Percentiles rank a stretch among this genome's conserved stretches.
Conservation (phyloP, 805 yeast species). For the Spathaspora girioi region DNA sequence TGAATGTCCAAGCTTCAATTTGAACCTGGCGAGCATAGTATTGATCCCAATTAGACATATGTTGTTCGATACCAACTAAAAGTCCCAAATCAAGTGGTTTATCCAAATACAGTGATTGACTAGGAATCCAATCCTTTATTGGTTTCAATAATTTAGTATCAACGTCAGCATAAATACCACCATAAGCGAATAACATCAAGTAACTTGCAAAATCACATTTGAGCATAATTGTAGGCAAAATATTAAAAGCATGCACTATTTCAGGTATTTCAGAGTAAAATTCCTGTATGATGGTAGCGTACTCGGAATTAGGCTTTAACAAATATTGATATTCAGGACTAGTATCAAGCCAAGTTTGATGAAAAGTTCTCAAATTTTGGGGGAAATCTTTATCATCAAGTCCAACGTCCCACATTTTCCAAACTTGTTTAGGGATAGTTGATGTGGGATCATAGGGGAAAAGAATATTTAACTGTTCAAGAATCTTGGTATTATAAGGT, state of each 20-base stretch:
- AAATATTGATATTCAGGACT: conserved; percentile 79
- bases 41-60: conserved; percentile 47
- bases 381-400: conserved; percentile 60
- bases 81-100: not conserved
- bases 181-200: conserved; percentile 79
- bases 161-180: conserved; percentile 90
- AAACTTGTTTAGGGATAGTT: not conserved
- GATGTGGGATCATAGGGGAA: not conserved
- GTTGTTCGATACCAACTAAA: conserved; percentile 45
- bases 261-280: conserved; percentile 70
- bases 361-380: conserved; percentile 50
- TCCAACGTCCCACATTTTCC: conserved; percentile 81
- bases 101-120: conserved; percentile 4
- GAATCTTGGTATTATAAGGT: not conserved
- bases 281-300: conserved; percentile 57
- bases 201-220: conserved; percentile 94
- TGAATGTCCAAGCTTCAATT: conserved; percentile 96
- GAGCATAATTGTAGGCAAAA: conserved; percentile 75
- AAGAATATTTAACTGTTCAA: not conserved
- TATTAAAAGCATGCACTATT: conserved; percentile 67
- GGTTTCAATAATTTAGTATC: conserved; percentile 96
- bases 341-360: conserved; percentile 61
- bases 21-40: conserved; percentile 94
- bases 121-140: conserved; percentile 70
- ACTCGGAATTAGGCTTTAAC: conserved; percentile 67